Evolutionary conservation across 495 filamentous ascomycete genomes (phyloP), one percentile per base, ranked within the genome.

Genomic region (Emericellopsis terricola): DNA sequence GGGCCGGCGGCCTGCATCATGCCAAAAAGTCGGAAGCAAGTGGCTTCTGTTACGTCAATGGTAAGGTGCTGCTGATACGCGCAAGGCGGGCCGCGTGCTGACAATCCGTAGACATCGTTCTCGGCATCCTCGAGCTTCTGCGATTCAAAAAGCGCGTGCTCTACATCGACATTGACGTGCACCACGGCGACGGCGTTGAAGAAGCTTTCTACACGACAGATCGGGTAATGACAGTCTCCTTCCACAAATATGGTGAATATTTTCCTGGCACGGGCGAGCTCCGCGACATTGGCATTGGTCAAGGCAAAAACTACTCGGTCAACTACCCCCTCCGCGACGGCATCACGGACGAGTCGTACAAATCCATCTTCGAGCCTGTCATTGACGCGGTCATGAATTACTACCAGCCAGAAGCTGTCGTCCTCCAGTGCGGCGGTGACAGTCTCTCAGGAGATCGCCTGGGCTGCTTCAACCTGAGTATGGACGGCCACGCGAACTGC

Each of bases 191-290:
- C 50, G 87, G 87, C 38, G 87, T 97, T 27, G 86, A 97, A 52
- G 81, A 94, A 54, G 87, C 87, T 2, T 97, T 97, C 56, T 91
- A 83, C 61, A 89, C 84, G 11, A 91, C 86, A 19, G 85, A 94
- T 48, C 82, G 87, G 31, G 87, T 97, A 41, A 78, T 94, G 63
- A 97, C 87, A 0, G 72, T 94, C 15, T 93, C 84, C 29, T 93
- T 94, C 54, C 89, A 97, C 61, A 94, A 94, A 60, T 97, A 91
- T 51, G 89, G 91, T 53, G 89, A 96, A 48, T 97, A 94, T 52
- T 97, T 97, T 55, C 89, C 89, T 4, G 91, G 91, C 36, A 97
- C 89, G 2, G 89, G 89, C 43, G 87, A 94, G 54, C 74, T 93
- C 34, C 76, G 91, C 30, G 89, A 97, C 47, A 85, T 93, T 38